phyloP scores from a whole-genome alignment of 805 yeast genomes.

The Wickerhamomyces chambardii region DNA sequence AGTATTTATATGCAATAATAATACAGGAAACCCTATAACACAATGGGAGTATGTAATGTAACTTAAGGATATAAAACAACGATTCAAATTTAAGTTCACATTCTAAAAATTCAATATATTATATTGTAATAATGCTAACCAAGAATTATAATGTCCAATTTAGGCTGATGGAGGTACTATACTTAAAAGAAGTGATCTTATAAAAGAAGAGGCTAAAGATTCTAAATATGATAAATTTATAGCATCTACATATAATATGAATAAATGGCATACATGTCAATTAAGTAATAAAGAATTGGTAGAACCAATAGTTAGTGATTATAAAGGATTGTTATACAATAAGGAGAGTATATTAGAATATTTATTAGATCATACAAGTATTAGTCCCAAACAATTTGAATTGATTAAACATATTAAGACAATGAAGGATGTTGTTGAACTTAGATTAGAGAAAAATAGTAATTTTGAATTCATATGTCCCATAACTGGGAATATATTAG shows the following conservation, averaged over 20 bases:
- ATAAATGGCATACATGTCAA: slow-evolving; percentile 39
- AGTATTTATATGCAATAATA: too few relatives aligned
- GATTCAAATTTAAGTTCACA: too few relatives aligned
- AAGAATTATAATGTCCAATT: too few relatives aligned
- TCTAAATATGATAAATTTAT: slow-evolving; percentile 8
- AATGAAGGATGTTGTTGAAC: slow-evolving; percentile 35
- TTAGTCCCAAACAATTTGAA: slow-evolving; percentile 15
- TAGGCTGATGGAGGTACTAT: slow-evolving; percentile 71
- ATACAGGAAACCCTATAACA: too few relatives aligned
- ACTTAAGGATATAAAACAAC: too few relatives aligned
- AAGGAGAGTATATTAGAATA: slow-evolving; percentile 55
- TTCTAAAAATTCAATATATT: too few relatives aligned
- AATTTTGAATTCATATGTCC: slow-evolving; percentile 26
- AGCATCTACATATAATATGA: not conserved
- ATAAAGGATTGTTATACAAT: slow-evolving; percentile 53
- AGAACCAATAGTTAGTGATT: slow-evolving; percentile 60
- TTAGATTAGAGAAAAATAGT: slow-evolving; percentile 21
- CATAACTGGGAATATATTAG: slow-evolving; percentile 25
- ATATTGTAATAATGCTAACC: too few relatives aligned
- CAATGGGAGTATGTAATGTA: too few relatives aligned
- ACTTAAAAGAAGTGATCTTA: slow-evolving; percentile 46
- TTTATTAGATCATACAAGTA: slow-evolving; percentile 30
- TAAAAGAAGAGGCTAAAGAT: slow-evolving; percentile 11
- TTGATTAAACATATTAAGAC: slow-evolving; percentile 25
- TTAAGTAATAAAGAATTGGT: slow-evolving; percentile 31